Evolutionary conservation across 108 stramenopile species (phyloP), one percentile per base, ranked within the genome.

Genomic region (Bacterosira constricta): DNA sequence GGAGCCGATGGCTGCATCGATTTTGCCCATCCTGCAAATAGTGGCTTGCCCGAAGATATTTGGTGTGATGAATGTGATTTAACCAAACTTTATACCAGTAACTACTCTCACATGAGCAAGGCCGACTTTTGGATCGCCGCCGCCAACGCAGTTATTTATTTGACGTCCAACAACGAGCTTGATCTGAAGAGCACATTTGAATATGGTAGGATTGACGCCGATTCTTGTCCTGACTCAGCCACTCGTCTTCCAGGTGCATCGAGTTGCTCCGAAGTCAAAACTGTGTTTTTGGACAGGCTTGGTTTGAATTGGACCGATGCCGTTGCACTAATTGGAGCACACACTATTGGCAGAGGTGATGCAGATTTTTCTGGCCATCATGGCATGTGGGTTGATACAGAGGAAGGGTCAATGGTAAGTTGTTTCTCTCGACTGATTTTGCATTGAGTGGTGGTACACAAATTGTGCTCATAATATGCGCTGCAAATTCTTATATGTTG

Each of bases 291-390:
- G 30, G 45, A 31, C 20, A 45, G 78, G 21, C 42, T 79, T 34
- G 78, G 78, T 8, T 44, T 79, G 18, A 54, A n/a, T 13, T 74
- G 72, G 66, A 68, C 27, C 21, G 78, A 79, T 35, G 78, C 78
- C 1, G 88, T 82, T 32, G 81, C 83, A 31, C 47, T 77, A 47
- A 54, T 82, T 39, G 75, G 80, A 36, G 75, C 55, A 15, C 75
- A 82, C 23, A 71, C 80, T 1, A 35, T 77, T 32, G 80, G 75
- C 31, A 52, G 80, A 49, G 80, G 75, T 10, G 45, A 68, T 32
- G 30, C 9, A 11, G 50, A 69, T 54, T 73, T 74, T 34, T 69
- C 72, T n/a, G 67, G 75, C 2, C 75, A 77, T 49, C 61, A 67
- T 25, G 80, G 80, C 11, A 67, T 49, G 15, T 81, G 80, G 80